These are phyloP conservation scores for Pistacia atlantica DNA, from an alignment of 345 rosid genomes.

Conservation along the genomic window DNA sequence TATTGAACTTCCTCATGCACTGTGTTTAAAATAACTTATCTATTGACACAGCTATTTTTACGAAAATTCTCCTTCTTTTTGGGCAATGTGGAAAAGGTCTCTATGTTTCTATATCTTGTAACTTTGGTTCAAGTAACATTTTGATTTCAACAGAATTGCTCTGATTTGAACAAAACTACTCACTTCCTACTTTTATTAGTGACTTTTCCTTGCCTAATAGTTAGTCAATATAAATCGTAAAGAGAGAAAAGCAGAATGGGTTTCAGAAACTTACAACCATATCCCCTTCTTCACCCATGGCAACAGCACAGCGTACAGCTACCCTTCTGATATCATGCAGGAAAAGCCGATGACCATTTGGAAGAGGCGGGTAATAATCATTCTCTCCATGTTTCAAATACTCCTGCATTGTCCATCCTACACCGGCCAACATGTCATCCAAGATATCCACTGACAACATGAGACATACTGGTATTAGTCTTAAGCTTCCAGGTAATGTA, in stretches of 20 bases:
- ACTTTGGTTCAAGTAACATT: background rate
- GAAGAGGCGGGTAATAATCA: conserved; percentile 87
- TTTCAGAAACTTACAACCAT: conserved; percentile 76
- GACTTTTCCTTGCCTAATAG: background rate
- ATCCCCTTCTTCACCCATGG: conserved; percentile 99
- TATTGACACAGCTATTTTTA: background rate
- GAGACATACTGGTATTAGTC: conserved; percentile 14
- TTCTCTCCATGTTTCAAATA: conserved; percentile 86
- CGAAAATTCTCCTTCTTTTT: background rate
- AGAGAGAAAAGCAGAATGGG: conserved; percentile 11
- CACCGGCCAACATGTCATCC: conserved; percentile 93
- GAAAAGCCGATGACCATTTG: conserved; percentile 88
- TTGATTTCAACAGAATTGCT: background rate
- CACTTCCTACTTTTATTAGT: too few species aligned
- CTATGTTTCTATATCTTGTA: background rate
- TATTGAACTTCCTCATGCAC: background rate
- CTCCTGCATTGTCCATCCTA: conserved; percentile 95
- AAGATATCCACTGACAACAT: conserved; percentile 81
- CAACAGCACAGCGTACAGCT: conserved; percentile 94
- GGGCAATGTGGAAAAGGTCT: background rate
- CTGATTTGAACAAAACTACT: background rate
- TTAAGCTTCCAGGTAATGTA: background rate
- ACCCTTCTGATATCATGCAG: conserved; percentile 88
- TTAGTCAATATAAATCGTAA: background rate
- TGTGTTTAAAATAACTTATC: background rate